phyloP scores from a whole-genome alignment of 2,329 filamentous ascomycete species.

The Penicillium sp. region DNA sequence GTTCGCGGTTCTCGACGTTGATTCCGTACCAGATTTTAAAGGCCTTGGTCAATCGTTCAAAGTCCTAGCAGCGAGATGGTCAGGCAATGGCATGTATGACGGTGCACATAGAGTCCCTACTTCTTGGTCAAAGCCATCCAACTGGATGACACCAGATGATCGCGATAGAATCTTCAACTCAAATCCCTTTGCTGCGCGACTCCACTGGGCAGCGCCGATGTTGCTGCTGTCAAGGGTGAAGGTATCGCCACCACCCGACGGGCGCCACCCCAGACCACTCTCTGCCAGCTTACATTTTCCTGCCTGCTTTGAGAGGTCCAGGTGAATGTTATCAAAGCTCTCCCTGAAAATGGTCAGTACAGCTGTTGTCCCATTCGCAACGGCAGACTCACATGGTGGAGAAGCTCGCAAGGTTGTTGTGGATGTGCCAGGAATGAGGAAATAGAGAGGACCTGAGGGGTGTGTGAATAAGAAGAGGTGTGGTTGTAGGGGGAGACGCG shows the following conservation, averaged over 20 bases:
- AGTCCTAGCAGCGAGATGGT: no score
- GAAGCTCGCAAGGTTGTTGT: conserved; percentile 15
- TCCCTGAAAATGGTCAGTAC: conserved; percentile 55
- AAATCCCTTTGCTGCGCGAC: conserved; percentile 81
- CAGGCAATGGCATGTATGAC: neutral
- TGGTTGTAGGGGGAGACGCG: conserved; percentile 3
- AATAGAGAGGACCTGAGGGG: neutral
- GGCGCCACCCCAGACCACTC: conserved; percentile 92
- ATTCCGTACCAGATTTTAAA: conserved; percentile 99
- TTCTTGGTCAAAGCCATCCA: conserved; percentile 92
- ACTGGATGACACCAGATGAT: conserved; percentile 77
- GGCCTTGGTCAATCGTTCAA: conserved; percentile 80
- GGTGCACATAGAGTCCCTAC: conserved; percentile 34
- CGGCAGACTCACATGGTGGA: conserved; percentile 32
- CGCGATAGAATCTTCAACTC: conserved; percentile 88
- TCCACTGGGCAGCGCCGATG: conserved; percentile 87
- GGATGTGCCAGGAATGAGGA: neutral
- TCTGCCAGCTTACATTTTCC: conserved; percentile 95
- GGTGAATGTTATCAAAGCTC: conserved; percentile 94
- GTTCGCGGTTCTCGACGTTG: conserved; percentile 84
- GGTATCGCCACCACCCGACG: conserved; percentile 75
- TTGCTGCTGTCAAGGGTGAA: conserved; percentile 88
- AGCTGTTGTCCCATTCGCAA: conserved; percentile 5
- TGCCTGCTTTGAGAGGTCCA: conserved; percentile 86
- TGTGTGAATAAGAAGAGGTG: conserved; percentile 2